Evolutionary conservation across 192 early-diverging fungal genomes (phyloP), one percentile per base, ranked within the genome.

Genomic region (Gonapodya sp.): DNA sequence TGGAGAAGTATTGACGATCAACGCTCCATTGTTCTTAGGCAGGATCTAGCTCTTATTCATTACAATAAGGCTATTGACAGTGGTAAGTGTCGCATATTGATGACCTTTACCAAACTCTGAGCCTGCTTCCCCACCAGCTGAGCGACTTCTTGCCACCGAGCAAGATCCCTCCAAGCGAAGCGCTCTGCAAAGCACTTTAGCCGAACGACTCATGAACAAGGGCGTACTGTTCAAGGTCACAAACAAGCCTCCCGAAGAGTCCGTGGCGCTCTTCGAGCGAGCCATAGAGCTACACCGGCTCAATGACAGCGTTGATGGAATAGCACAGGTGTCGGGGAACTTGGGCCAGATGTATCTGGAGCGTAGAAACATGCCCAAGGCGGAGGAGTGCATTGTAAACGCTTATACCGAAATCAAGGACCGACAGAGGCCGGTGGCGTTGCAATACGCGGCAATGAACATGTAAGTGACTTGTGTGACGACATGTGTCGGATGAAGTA

Each of bases 381-480:
- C 84, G 30, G 80, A 35, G 24, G 79, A 83, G 78, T 31, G 78
- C 0, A 83, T 85, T 79, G 36, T 31, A 1, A 83, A 85, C 36
- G 79, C 84, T 0, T 85, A 86, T 77, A 35, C 80, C 72, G 1
- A 84, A 1, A 80, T 85, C 33, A 73, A 79, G 16, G 24, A 18
- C 34, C 18, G 78, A 18, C 72, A 79, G 34, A 64, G 81, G 80
- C 83, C 83, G 31, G 73, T 85, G 74, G 84, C 84, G 30, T 36
- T 85, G 16, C 84, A 85, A 36, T 82, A 85, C 79, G 84, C 84
- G 1, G 80, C 79, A 34, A 84, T 86, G 82, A 85, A 85, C 80
- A 85, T 82, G 81, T 64, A 64, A 64, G 46, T 64, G 46, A 64
- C 46, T 64, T 24, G 46, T 64, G 46, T 64, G 46, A 64, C n/a